Evolutionary conservation across 2,329 filamentous ascomycete genomes (phyloP).

Genomic region (Neocatenulostroma microsporum): DNA sequence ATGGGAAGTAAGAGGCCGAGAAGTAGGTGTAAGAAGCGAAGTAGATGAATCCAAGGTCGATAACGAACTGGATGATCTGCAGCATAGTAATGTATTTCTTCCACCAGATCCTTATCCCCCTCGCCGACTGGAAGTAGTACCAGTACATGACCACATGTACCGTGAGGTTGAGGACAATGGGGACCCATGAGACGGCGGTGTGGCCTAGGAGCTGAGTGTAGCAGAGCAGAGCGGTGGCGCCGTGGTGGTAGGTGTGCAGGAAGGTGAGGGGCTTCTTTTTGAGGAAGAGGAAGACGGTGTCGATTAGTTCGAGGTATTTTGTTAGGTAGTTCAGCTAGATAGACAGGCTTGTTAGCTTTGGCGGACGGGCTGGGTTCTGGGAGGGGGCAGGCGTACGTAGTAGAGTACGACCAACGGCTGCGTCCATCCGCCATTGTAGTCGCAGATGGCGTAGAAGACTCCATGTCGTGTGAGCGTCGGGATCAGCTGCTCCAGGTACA

Average conservation of each 20-base stretch:
- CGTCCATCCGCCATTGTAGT: conserved; percentile 79
- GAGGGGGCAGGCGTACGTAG: conserved; percentile 61
- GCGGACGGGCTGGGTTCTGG: background rate
- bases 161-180: conserved; percentile 82
- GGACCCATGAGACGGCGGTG: conserved; percentile 91
- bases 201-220: conserved; percentile 93
- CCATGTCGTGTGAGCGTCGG: conserved; percentile 73
- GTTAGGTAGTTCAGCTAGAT: conserved; percentile 90
- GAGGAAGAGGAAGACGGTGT: conserved; percentile 93
- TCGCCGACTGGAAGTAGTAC: conserved; percentile 99
- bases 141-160: conserved; percentile 99
- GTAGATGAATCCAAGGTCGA: conserved; percentile 97
- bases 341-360: no score
- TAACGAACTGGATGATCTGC: conserved; percentile 94
- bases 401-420: conserved; percentile 88
- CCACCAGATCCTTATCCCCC: conserved; percentile 96
- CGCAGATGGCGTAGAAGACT: conserved; percentile 83
- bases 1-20: conserved; percentile 78
- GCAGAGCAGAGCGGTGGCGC: conserved; percentile 92
- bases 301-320: conserved; percentile 92
- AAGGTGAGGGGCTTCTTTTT: conserved; percentile 99
- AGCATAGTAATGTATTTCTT: conserved; percentile 99
- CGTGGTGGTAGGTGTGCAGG: conserved; percentile 98
- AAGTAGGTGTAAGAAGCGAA: conserved; percentile 99
- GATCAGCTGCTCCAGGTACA: conserved; percentile 87